Percentiles rank a stretch among this genome's conserved stretches.
phyloP scores from a whole-genome alignment of 257 asterid genomes.

The Solanum dulcamara region DNA sequence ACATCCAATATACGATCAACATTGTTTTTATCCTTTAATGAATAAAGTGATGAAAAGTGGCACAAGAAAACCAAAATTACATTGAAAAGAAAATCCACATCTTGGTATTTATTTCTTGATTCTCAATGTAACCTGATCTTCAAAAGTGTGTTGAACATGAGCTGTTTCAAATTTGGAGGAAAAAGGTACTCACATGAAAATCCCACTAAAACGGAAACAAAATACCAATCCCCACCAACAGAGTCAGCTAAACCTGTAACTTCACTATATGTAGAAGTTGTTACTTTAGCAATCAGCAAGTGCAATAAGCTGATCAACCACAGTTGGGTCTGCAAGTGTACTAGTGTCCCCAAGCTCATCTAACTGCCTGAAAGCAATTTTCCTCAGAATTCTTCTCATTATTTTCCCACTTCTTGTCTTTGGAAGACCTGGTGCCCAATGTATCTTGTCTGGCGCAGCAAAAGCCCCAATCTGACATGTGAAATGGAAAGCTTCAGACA shows the following conservation, averaged over 20 bases:
- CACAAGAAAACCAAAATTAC: background rate
- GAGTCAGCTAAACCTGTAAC: background rate
- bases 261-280: background rate
- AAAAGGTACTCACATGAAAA: background rate
- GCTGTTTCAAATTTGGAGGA: background rate
- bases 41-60: background rate
- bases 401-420: constrained; percentile 99
- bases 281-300: constrained; percentile 46
- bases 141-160: background rate
- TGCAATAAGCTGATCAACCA: constrained; percentile 74
- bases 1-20: no score
- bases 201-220: background rate
- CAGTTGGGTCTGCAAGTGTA: constrained; percentile 89
- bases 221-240: background rate
- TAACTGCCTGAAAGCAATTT: constrained; percentile 82
- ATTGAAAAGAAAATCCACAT: background rate
- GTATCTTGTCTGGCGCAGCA: constrained; percentile 89
- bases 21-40: no score
- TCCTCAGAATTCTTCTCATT: constrained; percentile 87
- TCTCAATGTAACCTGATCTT: background rate
- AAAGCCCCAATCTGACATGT: constrained; percentile 79
- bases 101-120: background rate
- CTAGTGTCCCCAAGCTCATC: constrained; percentile 94
- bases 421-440: constrained; percentile 98
- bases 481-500: background rate